These are phyloP conservation scores for Erodium texanum DNA, from an alignment of 441 rosid genomes.

Conservation along the genomic window DNA sequence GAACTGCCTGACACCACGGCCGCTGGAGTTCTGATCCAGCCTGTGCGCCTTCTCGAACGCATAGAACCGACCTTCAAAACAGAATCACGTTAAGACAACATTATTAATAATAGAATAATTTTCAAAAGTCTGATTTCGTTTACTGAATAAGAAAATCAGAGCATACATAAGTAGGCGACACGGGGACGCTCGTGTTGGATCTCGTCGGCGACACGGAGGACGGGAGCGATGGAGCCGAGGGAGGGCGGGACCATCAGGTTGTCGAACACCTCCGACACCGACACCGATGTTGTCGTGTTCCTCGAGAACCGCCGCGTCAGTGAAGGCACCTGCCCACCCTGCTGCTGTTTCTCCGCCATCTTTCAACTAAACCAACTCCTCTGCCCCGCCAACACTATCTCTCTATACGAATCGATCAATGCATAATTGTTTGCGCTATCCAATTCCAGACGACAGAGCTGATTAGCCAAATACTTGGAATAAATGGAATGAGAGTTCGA, in stretches of 20 bases:
- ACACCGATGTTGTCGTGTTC: constrained; percentile 40
- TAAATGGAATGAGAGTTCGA: too few species aligned
- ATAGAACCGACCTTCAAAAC: constrained; percentile 47
- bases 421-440: too few species aligned
- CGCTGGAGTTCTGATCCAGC: constrained; percentile 56
- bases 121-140: too few species aligned
- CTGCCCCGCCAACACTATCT: too few species aligned
- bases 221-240: constrained; percentile 72
- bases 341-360: too few species aligned
- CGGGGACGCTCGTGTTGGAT: constrained; percentile 92
- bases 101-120: too few species aligned
- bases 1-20: constrained; percentile 74
- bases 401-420: too few species aligned
- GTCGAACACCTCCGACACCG: constrained; percentile 55
- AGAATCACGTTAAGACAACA: too few species aligned
- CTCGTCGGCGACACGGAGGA: constrained; percentile 86
- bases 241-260: constrained; percentile 88
- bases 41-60: constrained; percentile 78
- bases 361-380: too few species aligned
- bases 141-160: too few species aligned
- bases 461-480: too few species aligned
- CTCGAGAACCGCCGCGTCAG: constrained; percentile 83
- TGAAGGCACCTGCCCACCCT: background rate
- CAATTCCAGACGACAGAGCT: too few species aligned
- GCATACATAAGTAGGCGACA: constrained; percentile 80